Evolutionary conservation across 768 basidiomycete genomes (phyloP).

Genomic region (Mycena haematopus): DNA sequence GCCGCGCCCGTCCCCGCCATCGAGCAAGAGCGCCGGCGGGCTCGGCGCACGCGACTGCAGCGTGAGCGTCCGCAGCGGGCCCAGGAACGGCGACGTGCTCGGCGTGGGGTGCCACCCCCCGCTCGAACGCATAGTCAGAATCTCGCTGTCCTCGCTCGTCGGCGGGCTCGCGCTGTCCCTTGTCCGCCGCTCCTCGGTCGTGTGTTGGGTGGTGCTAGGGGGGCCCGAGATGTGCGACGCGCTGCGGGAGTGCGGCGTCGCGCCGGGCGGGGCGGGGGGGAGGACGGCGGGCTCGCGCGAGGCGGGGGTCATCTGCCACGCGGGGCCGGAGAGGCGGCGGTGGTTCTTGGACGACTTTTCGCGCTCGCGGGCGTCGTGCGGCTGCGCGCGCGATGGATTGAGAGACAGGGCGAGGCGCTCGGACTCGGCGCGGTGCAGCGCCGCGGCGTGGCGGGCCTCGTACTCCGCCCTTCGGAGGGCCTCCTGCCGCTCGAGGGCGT

Average conservation of each 20-base stretch:
- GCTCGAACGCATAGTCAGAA: conserved; percentile 8
- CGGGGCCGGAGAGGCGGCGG: conserved; percentile 62
- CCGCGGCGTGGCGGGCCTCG: conserved; percentile 77
- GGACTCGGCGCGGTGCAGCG: conserved; percentile 43
- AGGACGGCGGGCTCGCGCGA: conserved; percentile 40
- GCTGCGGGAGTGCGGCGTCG: conserved; percentile 42
- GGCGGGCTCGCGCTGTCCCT: conserved; percentile 10
- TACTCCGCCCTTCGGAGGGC: conserved; percentile 86
- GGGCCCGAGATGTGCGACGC: conserved; percentile 43
- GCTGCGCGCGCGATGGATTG: neutral
- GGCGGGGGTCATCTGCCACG: conserved; percentile 57
- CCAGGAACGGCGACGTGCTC: conserved; percentile 81
- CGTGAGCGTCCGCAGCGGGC: conserved; percentile 75
- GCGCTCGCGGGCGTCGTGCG: conserved; percentile 28
- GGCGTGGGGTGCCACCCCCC: conserved; percentile 54
- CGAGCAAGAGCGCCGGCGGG: conserved; percentile 71
- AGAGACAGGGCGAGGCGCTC: too few species aligned
- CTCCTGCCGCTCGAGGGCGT: conserved; percentile 87
- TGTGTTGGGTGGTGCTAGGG: neutral
- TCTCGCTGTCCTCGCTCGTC: conserved; percentile 24
- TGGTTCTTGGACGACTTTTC: conserved; percentile 39
- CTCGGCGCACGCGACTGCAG: conserved; percentile 74
- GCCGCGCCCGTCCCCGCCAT: conserved; percentile 38
- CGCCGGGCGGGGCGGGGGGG: conserved; percentile 2
- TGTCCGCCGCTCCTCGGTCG: too few species aligned